These are phyloP conservation scores for Fusarium robinianum DNA, from an alignment of 2,329 filamentous ascomycete species.

Conservation along the genomic window DNA sequence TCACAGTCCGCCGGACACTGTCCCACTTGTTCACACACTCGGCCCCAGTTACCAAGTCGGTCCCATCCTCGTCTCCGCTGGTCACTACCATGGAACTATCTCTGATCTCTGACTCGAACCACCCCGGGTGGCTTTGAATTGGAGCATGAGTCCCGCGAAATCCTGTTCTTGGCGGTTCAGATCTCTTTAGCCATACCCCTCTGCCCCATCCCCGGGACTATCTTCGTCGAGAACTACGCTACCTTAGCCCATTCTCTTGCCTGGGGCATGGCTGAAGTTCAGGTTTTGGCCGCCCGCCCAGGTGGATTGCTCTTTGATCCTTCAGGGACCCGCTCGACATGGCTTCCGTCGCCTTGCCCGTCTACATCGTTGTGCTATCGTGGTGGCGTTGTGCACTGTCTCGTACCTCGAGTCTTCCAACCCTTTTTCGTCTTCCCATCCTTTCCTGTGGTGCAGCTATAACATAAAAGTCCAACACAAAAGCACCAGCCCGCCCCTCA, in stretches of 20 bases:
- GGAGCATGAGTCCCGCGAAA: no score
- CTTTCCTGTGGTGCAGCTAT: slow-evolving; percentile 6
- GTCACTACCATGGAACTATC: slow-evolving; percentile 4
- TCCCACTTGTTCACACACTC: slow-evolving; percentile 1
- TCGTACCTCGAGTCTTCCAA: slow-evolving; percentile 18
- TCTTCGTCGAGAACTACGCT: no score
- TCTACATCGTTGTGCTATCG: slow-evolving; percentile 15
- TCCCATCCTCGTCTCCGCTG: slow-evolving; percentile 2
- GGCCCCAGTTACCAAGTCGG: slow-evolving; percentile 5
- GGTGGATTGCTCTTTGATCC: slow-evolving; percentile 1
- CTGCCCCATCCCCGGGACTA: not conserved
- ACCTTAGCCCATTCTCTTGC: slow-evolving; percentile 7
- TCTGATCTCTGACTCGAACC: not conserved
- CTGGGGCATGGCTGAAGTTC: slow-evolving; percentile 9
- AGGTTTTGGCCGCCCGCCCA: slow-evolving; percentile 12
- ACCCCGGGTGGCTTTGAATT: no score
- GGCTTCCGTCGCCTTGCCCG: slow-evolving; percentile 24
- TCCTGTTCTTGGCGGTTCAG: not conserved
- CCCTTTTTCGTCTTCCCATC: slow-evolving; percentile 15
- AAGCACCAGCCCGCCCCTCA: slow-evolving; percentile 14
- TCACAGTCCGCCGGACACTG: slow-evolving; percentile 18
- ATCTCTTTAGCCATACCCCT: slow-evolving; percentile 23
- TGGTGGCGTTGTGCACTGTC: slow-evolving; percentile 22
- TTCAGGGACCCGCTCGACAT: slow-evolving; percentile 11
- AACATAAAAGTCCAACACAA: slow-evolving; percentile 12